phyloP scores from a whole-genome alignment of 345 rosid genomes.

The Mercurialis annua region DNA sequence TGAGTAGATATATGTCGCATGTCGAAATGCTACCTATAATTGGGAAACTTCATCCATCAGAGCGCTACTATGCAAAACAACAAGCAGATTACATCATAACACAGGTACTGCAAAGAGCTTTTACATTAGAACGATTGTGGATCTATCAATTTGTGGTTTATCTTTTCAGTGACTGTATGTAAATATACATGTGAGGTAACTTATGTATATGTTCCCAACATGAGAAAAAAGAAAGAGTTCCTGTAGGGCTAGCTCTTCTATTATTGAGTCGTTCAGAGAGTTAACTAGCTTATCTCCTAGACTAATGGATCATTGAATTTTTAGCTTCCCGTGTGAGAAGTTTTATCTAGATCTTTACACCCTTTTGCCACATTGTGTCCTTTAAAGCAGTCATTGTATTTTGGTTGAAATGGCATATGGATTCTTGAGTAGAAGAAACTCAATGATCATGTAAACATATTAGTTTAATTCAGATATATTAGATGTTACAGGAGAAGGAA shows the following conservation, averaged over 20 bases:
- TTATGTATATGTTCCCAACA: no score
- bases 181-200: not conserved
- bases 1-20: constrained; percentile 61
- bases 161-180: not conserved
- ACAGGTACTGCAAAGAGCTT: constrained; percentile 49
- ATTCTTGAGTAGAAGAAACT: no score
- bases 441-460: no score
- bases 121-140: not conserved
- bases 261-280: not conserved
- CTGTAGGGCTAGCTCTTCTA: not conserved
- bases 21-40: constrained; percentile 70
- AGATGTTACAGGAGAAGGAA: no score
- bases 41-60: constrained; percentile 91
- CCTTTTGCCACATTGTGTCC: no score
- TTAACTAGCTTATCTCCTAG: not conserved
- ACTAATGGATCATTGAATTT: no score
- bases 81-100: constrained; percentile 87
- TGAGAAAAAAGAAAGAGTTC: not conserved
- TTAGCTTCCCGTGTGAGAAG: no score
- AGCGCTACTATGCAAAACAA: constrained; percentile 87
- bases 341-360: no score
- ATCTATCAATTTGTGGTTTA: not conserved
- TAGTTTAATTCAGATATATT: no score
- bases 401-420: no score
- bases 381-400: no score